phyloP scores from a whole-genome alignment of 495 filamentous ascomycete species.

The Cercophora newfieldiana region DNA sequence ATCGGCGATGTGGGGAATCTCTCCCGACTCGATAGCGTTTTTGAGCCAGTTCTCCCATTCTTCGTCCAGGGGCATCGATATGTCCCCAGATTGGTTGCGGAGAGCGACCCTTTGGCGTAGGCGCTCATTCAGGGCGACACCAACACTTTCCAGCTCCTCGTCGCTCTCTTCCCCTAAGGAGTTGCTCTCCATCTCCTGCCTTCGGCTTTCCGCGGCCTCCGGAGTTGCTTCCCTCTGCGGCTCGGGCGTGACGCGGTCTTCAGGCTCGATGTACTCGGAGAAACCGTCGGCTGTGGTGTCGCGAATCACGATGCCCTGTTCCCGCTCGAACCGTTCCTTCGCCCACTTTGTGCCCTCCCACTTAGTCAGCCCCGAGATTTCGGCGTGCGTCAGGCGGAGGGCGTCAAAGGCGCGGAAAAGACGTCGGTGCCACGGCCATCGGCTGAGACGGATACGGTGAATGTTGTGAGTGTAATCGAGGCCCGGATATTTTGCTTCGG shows the following conservation, averaged over 20 bases:
- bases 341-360: constrained; percentile 96
- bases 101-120: constrained; percentile 67
- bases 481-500: constrained; percentile 88
- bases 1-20: constrained; percentile 45
- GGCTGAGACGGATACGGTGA: constrained; percentile 80
- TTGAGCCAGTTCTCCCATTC: constrained; percentile 88
- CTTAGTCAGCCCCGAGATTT: constrained; percentile 77
- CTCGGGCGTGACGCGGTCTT: constrained; percentile 42
- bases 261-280: constrained; percentile 51
- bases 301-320: constrained; percentile 67
- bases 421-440: constrained; percentile 76
- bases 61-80: constrained; percentile 65
- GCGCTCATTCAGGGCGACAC: constrained; percentile 68
- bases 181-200: constrained; percentile 37
- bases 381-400: constrained; percentile 69
- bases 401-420: constrained; percentile 82
- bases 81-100: constrained; percentile 61
- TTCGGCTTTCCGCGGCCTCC: constrained; percentile 18
- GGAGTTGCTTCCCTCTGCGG: constrained; percentile 17
- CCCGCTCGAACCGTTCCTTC: constrained; percentile 77
- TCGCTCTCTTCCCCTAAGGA: constrained; percentile 59
- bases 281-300: constrained; percentile 80
- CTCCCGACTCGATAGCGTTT: constrained; percentile 66
- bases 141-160: constrained; percentile 69
- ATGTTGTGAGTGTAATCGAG: constrained; percentile 79